Evolutionary conservation across 2,329 filamentous ascomycete genomes (phyloP), one percentile per base, ranked within the genome.

Genomic region (Boeremia lycopersici): DNA sequence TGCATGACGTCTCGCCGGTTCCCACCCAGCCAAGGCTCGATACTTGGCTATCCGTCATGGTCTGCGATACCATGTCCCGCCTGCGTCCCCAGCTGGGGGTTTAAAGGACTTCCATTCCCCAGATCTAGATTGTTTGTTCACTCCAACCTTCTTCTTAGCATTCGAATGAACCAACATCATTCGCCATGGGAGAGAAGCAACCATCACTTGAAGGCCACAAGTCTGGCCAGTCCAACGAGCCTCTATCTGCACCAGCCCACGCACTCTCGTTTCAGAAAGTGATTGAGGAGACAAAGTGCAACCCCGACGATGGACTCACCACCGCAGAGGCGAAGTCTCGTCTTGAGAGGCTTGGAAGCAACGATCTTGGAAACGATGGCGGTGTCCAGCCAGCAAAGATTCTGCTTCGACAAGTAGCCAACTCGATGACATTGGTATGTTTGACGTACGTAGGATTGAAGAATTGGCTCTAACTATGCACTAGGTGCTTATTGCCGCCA

Each of bases 321-420:
- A 80, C 82, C 13, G 70, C 77, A 9, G 84, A 89, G 67, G 88
- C 89, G 31, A 67, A 69, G 53, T 45, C 61, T 12, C 65, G 70
- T 15, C 64, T 65, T 25, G 61, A 67, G n/a, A 67, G 72, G 56
- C 85, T 88, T 68, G 87, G 88, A 48, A 81, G 74, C 31, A 92
- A 92, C 76, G 87, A 91, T 70, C 80, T 93, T 30, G 85, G 91
- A 39, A 84, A 90, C 12, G 87, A 84, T 43, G 86, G 83, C 38
- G 84, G 84, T 36, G 86, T 93, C 44, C 84, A 70, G 82, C 88
- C 89, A 80, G 89, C 82, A 65, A 93, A 88, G 68, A 90, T 92
- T 45, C 77, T 93, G 44, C 78, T 89, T 53, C 87, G 88, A 66
- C 89, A 92, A 71, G 75, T 91, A 17, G 84, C 87, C 71, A 92